These are phyloP conservation scores for Suillus tomentosus DNA, from an alignment of 768 basidiomycete genomes.

Conservation along the genomic window DNA sequence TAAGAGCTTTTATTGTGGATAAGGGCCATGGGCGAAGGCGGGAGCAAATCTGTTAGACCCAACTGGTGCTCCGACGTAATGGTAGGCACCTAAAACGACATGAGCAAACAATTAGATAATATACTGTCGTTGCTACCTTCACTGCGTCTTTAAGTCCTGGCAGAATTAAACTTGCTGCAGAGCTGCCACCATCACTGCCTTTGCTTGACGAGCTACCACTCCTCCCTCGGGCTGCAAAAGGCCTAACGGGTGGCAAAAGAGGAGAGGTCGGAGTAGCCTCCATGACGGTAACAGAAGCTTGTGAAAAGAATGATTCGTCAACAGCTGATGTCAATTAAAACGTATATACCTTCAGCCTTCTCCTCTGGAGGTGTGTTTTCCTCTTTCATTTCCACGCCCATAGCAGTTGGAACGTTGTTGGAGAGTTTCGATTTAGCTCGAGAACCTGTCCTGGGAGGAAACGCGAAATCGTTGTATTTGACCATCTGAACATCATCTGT, in stretches of 20 bases:
- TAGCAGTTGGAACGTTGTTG: slow-evolving; percentile 20
- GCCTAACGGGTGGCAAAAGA: slow-evolving; percentile 45
- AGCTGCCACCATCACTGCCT: slow-evolving; percentile 35
- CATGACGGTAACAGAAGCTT: slow-evolving; percentile 57
- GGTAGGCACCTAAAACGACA: slow-evolving; percentile 53
- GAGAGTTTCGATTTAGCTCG: slow-evolving; percentile 37
- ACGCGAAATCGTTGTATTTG: slow-evolving; percentile 53
- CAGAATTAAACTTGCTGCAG: slow-evolving; percentile 37
- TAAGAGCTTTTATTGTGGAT: slow-evolving; percentile 40
- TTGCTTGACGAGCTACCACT: slow-evolving; percentile 50
- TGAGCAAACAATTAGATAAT: neutral
- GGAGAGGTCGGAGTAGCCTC: slow-evolving; percentile 44
- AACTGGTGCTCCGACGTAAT: slow-evolving; percentile 70
- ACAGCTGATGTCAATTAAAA: neutral
- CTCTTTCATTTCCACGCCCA: slow-evolving; percentile 29
- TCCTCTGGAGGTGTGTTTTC: slow-evolving; percentile 7
- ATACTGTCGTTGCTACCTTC: slow-evolving; percentile 48
- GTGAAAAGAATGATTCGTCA: slow-evolving; percentile 39
- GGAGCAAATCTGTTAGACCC: slow-evolving; percentile 67
- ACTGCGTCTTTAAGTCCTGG: slow-evolving; percentile 74
- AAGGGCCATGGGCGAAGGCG: slow-evolving; percentile 66
- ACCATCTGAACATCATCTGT: slow-evolving; percentile 44
- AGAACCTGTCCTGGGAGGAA: slow-evolving; percentile 43
- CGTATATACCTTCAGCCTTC: slow-evolving; percentile 5
- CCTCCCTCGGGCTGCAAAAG: slow-evolving; percentile 49